Evolutionary conservation across 345 rosid species (phyloP).

Genomic region (Eucalyptus globulus): DNA sequence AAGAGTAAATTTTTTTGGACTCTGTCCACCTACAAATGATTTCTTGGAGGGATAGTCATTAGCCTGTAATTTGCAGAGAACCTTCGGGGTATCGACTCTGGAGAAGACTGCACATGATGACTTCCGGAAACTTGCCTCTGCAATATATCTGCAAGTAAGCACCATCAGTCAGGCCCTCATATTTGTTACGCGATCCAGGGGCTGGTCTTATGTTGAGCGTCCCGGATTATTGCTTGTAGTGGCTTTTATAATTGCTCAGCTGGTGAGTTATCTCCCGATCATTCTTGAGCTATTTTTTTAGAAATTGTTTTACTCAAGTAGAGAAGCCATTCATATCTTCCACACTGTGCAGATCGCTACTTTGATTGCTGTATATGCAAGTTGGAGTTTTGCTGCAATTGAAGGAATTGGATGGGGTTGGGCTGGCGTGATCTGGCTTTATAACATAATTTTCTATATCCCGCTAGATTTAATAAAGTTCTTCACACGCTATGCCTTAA

Average conservation of each 20-base stretch:
- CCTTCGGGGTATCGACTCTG: constrained; percentile 75
- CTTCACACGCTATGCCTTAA: constrained; percentile 80
- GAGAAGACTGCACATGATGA: constrained; percentile 92
- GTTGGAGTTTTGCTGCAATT: constrained; percentile 89
- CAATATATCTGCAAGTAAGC: constrained; percentile 95
- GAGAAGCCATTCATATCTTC: not conserved
- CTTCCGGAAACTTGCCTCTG: constrained; percentile 90
- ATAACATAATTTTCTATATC: constrained; percentile 71
- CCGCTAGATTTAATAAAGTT: constrained; percentile 93
- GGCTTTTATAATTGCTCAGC: constrained; percentile 83
- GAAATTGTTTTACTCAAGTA: not conserved
- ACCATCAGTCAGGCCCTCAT: constrained; percentile 93
- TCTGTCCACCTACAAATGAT: not conserved
- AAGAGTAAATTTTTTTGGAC: not conserved
- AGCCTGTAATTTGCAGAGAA: constrained; percentile 28
- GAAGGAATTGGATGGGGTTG: constrained; percentile 99
- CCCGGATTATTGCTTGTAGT: constrained; percentile 70
- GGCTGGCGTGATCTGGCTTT: constrained; percentile 99
- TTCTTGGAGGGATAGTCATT: not conserved
- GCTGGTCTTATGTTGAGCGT: constrained; percentile 94
- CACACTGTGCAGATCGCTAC: constrained; percentile 66
- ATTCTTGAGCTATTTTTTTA: not conserved
- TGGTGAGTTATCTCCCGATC: constrained; percentile 42
- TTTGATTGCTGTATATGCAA: constrained; percentile 90
- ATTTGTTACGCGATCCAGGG: constrained; percentile 89